Conservation (phyloP, 2,329 filamentous ascomycete genomes). For the Capronia epimyces region DNA sequence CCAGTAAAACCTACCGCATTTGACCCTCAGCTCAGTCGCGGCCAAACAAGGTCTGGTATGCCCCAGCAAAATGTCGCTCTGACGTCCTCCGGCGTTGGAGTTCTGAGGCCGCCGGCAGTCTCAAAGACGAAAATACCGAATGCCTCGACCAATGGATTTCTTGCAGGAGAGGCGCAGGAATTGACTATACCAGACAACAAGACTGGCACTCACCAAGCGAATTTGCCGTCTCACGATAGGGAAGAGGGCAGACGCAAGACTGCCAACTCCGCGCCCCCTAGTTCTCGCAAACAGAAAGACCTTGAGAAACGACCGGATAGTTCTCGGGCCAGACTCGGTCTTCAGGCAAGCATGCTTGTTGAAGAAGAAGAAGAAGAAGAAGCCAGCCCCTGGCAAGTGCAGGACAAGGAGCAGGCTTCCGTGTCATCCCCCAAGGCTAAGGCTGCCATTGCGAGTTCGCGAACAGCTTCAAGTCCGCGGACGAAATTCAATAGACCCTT, state of each 20-base stretch:
- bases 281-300: constrained; percentile 11
- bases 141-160: constrained; percentile 15
- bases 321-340: constrained; percentile 21
- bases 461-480: constrained; percentile 4
- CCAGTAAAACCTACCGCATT: constrained; percentile 8
- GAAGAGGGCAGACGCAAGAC: background rate
- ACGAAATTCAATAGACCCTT: constrained; percentile 19
- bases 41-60: background rate
- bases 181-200: constrained; percentile 14
- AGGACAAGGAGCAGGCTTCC: constrained; percentile 2
- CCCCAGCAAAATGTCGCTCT: background rate
- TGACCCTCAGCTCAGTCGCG: background rate
- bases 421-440: background rate
- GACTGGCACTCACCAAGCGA: constrained; percentile 4
- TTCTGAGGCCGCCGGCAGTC: background rate
- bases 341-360: constrained; percentile 20
- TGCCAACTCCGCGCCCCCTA: background rate
- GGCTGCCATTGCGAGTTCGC: background rate
- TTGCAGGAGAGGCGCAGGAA: constrained; percentile 27
- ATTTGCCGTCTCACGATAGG: constrained; percentile 5
- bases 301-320: constrained; percentile 20
- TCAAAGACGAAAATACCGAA: constrained; percentile 3
- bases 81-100: constrained; percentile 5
- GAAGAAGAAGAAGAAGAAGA: constrained; percentile 17
- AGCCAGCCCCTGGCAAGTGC: constrained; percentile 20